phyloP scores from a whole-genome alignment of 2,329 filamentous ascomycete species.

The Apiospora koreana region DNA sequence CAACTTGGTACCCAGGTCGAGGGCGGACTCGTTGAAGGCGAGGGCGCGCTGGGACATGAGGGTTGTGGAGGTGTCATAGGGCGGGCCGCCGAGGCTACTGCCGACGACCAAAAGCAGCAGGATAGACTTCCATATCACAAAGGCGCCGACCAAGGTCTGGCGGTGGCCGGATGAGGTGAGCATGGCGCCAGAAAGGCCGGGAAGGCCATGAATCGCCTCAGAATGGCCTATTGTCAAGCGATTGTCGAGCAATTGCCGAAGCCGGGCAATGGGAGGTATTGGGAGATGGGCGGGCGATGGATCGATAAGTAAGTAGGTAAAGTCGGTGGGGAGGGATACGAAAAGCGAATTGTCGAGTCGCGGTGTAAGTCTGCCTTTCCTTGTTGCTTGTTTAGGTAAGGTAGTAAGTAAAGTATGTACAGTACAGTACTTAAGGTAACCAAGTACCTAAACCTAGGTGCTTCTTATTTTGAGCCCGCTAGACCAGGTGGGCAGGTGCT shows the following conservation, averaged over 20 bases:
- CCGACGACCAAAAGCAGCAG: conserved; percentile 62
- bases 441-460: no score
- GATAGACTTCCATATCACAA: conserved; percentile 66
- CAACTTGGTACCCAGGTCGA: conserved; percentile 55
- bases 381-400: neutral
- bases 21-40: conserved; percentile 30
- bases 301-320: neutral
- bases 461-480: no score
- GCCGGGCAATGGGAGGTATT: neutral
- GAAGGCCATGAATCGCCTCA: neutral
- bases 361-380: neutral
- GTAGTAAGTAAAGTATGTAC: no score
- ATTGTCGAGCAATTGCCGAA: neutral
- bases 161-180: conserved; percentile 24
- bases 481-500: no score
- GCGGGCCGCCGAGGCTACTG: conserved; percentile 50
- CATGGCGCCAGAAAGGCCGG: conserved; percentile 1
- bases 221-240: neutral
- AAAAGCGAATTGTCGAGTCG: neutral
- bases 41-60: conserved; percentile 47
- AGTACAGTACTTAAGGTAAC: no score
- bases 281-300: neutral
- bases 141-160: conserved; percentile 40
- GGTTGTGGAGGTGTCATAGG: conserved; percentile 78
- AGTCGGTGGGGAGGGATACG: neutral